Evolutionary conservation across 2,329 filamentous ascomycete genomes (phyloP).

Genomic region (Aspergillus brasiliensis): DNA sequence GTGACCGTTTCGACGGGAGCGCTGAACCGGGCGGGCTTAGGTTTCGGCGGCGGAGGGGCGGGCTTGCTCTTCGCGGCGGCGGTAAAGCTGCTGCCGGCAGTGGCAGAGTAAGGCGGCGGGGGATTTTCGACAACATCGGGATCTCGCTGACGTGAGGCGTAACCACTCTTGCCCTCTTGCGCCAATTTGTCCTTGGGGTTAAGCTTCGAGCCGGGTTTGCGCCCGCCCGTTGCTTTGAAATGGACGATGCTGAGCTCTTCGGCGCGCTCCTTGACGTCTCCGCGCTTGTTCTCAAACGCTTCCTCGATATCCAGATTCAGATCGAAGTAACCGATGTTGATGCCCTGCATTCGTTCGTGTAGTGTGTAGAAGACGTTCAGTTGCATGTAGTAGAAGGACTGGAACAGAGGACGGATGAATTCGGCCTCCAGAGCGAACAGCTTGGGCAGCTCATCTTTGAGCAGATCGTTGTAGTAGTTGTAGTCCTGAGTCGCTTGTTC

Average conservation of each 20-base stretch:
- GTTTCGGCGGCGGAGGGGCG: slow-evolving; percentile 70
- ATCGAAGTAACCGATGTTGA: slow-evolving; percentile 98
- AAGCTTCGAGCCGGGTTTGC: slow-evolving; percentile 36
- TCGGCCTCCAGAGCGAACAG: slow-evolving; percentile 87
- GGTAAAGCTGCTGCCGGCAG: slow-evolving; percentile 48
- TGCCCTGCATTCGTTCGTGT: slow-evolving; percentile 95
- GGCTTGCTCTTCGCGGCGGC: slow-evolving; percentile 68
- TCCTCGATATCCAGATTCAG: slow-evolving; percentile 88
- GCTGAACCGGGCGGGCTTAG: slow-evolving; percentile 76
- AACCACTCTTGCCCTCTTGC: slow-evolving; percentile 39
- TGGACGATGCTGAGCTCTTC: slow-evolving; percentile 83
- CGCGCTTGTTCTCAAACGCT: slow-evolving; percentile 85
- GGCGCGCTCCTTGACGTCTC: slow-evolving; percentile 82
- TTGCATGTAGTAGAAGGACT: slow-evolving; percentile 99
- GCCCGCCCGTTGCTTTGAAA: slow-evolving; percentile 82
- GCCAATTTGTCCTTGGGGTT: slow-evolving; percentile 38
- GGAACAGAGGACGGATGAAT: slow-evolving; percentile 96
- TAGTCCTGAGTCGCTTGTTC: slow-evolving; percentile 93
- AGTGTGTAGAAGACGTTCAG: slow-evolving; percentile 98
- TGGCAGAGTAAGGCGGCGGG: slow-evolving; percentile 70
- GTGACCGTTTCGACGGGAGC: slow-evolving; percentile 78
- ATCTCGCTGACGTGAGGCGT: slow-evolving; percentile 35
- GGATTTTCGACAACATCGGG: slow-evolving; percentile 58
- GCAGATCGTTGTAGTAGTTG: slow-evolving; percentile 95
- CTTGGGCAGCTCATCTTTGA: slow-evolving; percentile 93